Evolutionary conservation across 805 yeast species (phyloP).

Genomic region (Saturnispora quitensis): DNA sequence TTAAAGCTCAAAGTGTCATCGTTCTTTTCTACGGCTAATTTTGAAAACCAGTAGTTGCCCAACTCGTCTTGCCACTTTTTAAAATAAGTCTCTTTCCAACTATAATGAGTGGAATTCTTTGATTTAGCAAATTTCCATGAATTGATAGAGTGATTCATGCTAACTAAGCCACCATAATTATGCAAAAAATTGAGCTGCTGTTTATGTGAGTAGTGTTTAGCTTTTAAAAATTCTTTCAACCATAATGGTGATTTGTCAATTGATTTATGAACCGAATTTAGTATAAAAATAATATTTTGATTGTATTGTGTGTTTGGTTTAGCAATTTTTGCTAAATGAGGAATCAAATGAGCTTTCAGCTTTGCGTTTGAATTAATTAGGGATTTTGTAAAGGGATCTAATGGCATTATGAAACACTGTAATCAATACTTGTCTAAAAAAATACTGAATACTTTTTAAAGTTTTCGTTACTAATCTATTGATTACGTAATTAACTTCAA

Average conservation of each 20-base stretch:
- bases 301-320: slow-evolving; percentile 4
- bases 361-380: background rate
- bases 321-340: background rate
- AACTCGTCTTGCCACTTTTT: background rate
- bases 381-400: slow-evolving; percentile 1
- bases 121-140: slow-evolving; percentile 1
- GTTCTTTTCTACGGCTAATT: background rate
- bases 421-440: background rate
- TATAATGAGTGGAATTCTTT: background rate
- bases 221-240: background rate
- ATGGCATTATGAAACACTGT: background rate
- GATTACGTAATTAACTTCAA: background rate
- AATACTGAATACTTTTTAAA: background rate
- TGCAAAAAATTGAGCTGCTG: background rate
- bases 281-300: background rate
- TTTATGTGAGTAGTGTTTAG: background rate
- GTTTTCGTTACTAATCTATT: background rate
- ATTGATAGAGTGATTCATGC: slow-evolving; percentile 1
- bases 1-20: background rate
- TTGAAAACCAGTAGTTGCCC: background rate
- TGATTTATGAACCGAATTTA: slow-evolving; percentile 3
- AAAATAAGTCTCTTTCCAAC: background rate
- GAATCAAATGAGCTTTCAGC: background rate
- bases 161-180: slow-evolving; percentile 2
- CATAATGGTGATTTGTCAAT: background rate